Evolutionary conservation across 148 eudicot species (phyloP), one percentile per base, ranked within the genome.

Genomic region (Chenopodium formosanum): DNA sequence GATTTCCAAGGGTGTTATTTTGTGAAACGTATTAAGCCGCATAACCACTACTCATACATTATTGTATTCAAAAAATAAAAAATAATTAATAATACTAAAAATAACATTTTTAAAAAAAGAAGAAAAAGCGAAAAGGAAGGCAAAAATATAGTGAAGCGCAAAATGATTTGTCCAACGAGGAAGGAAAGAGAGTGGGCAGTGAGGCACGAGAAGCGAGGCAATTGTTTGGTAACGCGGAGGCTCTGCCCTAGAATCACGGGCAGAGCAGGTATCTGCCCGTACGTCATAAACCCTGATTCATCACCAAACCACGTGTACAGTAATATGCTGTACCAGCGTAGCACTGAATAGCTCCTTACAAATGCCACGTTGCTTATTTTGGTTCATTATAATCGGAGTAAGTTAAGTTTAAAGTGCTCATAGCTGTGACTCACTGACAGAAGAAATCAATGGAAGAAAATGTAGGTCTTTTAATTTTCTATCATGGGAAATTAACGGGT

Each of bases 231-330:
- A 14, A 19, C 44, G 34, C 67, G 32, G 65, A 66, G 71, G n/a
- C 34, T 10, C 29, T 79, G 67, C 31, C 75, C 78, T 78, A 17
- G 75, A 53, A 79, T 56, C 75, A 47, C 82, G 85, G 85, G 78
- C 82, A 79, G 74, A 67, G 44, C 0, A 47, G 81, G 64, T 60
- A 66, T n/a, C 31, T 64, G 58, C 73, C 81, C 77, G 27, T 20
- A 7, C 10, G 2, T 25, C 27, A 14, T 58, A 58, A 58, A 58
- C 23, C 7, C 65, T 65, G 20, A 53, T 53, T 70, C 32, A 64
- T 77, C 63, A 29, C 80, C 46, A 1, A 10, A 29, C 76, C 86
- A 84, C 77, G 83, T 84, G 86, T 71, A 60, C 77, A 44, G 52
- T 83, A 47, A 58, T 4, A 0, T 9, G 16, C 27, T 79, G 73